Conservation (phyloP, 1,284 basidiomycete species). For the Sphaerobolus stellatus region DNA sequence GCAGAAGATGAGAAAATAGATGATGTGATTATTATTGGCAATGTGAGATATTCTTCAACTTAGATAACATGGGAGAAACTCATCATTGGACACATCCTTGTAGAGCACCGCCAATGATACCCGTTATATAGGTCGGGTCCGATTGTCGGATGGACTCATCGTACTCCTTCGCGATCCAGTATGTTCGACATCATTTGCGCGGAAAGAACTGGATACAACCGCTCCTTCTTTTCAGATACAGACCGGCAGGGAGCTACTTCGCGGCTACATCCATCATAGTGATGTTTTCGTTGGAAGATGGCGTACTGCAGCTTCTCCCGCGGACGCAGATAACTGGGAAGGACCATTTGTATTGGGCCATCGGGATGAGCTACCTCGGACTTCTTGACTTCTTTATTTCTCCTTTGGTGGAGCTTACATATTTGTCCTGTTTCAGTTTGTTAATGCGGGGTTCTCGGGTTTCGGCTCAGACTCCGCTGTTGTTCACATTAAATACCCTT, state of each 20-base stretch:
- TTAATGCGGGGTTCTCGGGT: too few relatives aligned
- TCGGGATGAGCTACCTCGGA: too few relatives aligned
- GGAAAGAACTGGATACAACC: background rate
- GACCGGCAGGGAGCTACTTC: constrained; percentile 2
- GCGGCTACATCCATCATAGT: constrained; percentile 6
- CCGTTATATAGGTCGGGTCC: background rate
- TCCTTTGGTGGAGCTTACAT: too few relatives aligned
- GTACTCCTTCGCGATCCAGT: constrained; percentile 1
- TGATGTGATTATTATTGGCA: constrained; percentile 6
- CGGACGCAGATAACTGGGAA: constrained; percentile 3
- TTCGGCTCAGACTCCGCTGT: too few relatives aligned
- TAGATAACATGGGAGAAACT: background rate
- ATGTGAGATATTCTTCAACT: background rate
- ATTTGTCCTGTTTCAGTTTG: too few relatives aligned
- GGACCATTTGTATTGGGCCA: constrained; percentile 1
- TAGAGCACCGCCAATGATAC: background rate
- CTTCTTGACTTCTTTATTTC: too few relatives aligned
- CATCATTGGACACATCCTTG: background rate
- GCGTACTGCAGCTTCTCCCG: constrained; percentile 5
- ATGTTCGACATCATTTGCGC: background rate
- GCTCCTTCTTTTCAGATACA: background rate
- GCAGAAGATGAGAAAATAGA: background rate
- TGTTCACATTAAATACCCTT: too few relatives aligned
- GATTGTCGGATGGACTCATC: background rate
- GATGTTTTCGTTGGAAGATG: constrained; percentile 4